Evolutionary conservation across 1,139 yeast species (phyloP), one percentile per base, ranked within the genome.

Genomic region (Suhomyces maxii): DNA sequence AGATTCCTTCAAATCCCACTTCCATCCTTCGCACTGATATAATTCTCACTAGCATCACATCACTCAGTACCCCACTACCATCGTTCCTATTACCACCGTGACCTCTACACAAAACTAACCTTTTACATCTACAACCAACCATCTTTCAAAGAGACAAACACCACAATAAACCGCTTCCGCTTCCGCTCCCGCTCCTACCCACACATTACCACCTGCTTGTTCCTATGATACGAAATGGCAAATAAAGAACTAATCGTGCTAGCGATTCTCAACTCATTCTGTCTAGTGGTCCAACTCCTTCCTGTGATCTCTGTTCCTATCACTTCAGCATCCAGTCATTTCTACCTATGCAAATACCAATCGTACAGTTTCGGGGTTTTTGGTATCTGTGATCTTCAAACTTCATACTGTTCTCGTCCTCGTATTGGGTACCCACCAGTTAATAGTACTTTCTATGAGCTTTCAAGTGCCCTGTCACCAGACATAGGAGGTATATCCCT

Each of bases 291-390:
- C 11, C 78, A 75, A 55, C 57, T 75, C 11, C 64, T 75, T 28
- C 73, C 77, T 34, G 70, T 75, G 37, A 64, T 75, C 32, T 65
- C 77, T 6, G 79, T 73, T 7, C 80, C 80, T 4, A 51, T 75
- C n/a, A 71, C 79, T 2, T 30, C 32, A 33, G 54, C 56, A 37
- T 54, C 40, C 45, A 53, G 57, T 30, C 53, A 57, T 32, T 51
- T 72, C 26, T 65, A 63, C 47, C 59, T 72, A 25, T 69, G 75
- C 14, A 53, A 55, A 23, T 70, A 60, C 51, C 60, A 62, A 34
- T 64, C 67, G 52, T 56, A 62, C 45, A 63, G 68, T n/a, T 75
- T 68, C 58, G 80, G 80, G 2, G 78, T 75, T 12, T 71, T 74
- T 57, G 80, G 80, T 2, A 54, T 74, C 32, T 75, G 80, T 55